A percentile compares a stretch with the other conserved stretches of the same genome.
Evolutionary conservation across 192 early-diverging fungal species (phyloP).

Genomic region (Coemansia umbellata): DNA sequence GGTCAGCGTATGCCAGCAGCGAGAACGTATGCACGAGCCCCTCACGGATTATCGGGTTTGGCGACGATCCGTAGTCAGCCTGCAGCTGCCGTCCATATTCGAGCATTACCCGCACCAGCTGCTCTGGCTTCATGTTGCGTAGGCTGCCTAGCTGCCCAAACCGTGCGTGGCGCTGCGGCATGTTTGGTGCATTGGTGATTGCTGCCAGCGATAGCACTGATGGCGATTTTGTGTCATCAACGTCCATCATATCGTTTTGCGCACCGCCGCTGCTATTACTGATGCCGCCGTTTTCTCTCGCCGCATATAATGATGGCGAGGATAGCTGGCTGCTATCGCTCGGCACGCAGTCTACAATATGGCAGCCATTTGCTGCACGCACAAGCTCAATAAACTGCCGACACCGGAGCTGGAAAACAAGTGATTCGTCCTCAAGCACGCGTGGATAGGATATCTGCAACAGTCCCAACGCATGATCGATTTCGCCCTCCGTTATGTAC

Average conservation of each 20-base stretch:
- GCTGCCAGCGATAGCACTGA: conserved; percentile 29
- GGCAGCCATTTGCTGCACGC: conserved; percentile 25
- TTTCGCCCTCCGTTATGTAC: conserved; percentile 66
- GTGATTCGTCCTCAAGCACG: conserved; percentile 60
- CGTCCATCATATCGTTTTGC: conserved; percentile 48
- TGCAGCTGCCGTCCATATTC: conserved; percentile 57
- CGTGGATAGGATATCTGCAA: conserved; percentile 65
- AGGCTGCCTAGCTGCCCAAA: conserved; percentile 31
- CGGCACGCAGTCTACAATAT: conserved; percentile 32
- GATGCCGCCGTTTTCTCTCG: neutral
- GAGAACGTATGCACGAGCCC: conserved; percentile 63
- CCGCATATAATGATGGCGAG: conserved; percentile 5
- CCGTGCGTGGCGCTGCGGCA: conserved; percentile 1
- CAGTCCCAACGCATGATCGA: conserved; percentile 68
- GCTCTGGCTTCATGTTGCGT: conserved; percentile 22
- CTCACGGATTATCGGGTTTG: conserved; percentile 41
- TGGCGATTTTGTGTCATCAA: conserved; percentile 41
- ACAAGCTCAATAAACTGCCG: conserved; percentile 89
- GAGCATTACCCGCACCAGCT: conserved; percentile 43
- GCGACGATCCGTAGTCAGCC: conserved; percentile 50
- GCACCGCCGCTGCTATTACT: neutral
- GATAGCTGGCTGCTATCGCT: conserved; percentile 27
- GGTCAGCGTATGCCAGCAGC: conserved; percentile 66
- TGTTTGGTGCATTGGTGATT: conserved; percentile 33
- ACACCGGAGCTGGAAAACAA: conserved; percentile 78